phyloP scores from a whole-genome alignment of 164 flowering plant species.

The Stephania cephalantha region DNA sequence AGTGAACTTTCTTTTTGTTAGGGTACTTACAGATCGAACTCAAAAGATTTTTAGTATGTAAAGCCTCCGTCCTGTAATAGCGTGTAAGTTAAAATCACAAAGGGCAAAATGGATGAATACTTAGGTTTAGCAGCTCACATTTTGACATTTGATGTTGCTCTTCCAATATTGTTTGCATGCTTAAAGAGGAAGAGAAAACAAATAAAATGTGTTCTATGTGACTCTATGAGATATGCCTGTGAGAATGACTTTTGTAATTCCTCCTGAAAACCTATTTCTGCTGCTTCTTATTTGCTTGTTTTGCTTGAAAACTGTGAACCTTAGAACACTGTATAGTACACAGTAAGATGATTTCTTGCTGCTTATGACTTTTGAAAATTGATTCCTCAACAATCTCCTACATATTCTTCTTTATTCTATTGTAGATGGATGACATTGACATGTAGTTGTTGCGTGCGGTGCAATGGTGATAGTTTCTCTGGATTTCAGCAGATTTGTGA shows the following conservation, averaged over 20 bases:
- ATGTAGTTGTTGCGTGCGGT: slow-evolving; percentile 37
- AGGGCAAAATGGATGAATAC: no score
- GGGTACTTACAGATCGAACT: no score
- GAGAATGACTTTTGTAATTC: no score
- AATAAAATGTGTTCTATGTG: no score
- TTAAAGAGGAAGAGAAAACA: no score
- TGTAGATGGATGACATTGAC: slow-evolving; percentile 76
- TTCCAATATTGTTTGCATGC: no score
- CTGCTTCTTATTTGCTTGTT: background rate
- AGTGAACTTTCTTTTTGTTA: no score
- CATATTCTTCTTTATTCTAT: slow-evolving; percentile 20
- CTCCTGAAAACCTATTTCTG: no score
- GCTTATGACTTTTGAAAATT: background rate
- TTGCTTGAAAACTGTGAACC: background rate
- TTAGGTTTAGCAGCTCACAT: background rate
- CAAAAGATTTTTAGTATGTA: no score
- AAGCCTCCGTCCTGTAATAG: no score
- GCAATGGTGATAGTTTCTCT: slow-evolving; percentile 26
- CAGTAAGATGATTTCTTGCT: background rate
- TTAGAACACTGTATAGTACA: background rate
- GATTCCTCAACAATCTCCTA: background rate
- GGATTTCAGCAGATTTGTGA: slow-evolving; percentile 26
- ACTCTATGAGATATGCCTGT: no score
- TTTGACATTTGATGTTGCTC: background rate
- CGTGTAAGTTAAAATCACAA: no score